Evolutionary conservation across 140 eudicot genomes (phyloP).

Genomic region (Stevia rebaudiana): DNA sequence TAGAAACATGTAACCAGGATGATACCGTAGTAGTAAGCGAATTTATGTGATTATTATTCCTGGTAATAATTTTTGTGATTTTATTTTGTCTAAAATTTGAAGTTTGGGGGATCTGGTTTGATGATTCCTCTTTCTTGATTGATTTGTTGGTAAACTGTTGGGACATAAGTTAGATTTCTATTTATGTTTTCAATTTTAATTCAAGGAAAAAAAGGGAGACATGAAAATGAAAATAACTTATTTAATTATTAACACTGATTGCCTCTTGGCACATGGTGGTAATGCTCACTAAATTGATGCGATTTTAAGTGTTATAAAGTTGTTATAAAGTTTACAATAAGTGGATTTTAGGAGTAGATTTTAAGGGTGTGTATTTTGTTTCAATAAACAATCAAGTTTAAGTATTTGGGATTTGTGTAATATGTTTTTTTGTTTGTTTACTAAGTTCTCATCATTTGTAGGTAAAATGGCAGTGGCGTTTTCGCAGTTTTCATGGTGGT

Average conservation of each 20-base stretch:
- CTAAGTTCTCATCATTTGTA: neutral
- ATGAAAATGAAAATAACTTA: neutral
- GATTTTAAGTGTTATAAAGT: too few relatives aligned
- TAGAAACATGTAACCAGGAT: neutral
- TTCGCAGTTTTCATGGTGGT: conserved; percentile 59
- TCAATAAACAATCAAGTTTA: too few relatives aligned
- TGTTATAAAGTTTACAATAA: too few relatives aligned
- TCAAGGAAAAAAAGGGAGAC: neutral
- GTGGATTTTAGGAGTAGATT: too few relatives aligned
- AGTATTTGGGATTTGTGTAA: too few relatives aligned
- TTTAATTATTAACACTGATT: neutral
- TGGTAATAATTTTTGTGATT: neutral
- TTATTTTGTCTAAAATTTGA: neutral
- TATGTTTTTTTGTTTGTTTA: neutral
- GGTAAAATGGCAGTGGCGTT: conserved; percentile 55
- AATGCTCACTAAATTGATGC: too few relatives aligned
- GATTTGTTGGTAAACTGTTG: neutral
- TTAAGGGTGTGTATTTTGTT: too few relatives aligned
- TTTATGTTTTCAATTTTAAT: conserved; percentile 7
- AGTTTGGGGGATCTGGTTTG: conserved; percentile 4
- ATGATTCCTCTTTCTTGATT: neutral
- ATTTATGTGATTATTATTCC: conserved; percentile 1
- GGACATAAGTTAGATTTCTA: neutral
- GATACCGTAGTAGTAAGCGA: neutral
- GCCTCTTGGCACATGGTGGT: too few relatives aligned